phyloP scores from a whole-genome alignment of 495 filamentous ascomycete species.

The Trichoderma erinaceum region DNA sequence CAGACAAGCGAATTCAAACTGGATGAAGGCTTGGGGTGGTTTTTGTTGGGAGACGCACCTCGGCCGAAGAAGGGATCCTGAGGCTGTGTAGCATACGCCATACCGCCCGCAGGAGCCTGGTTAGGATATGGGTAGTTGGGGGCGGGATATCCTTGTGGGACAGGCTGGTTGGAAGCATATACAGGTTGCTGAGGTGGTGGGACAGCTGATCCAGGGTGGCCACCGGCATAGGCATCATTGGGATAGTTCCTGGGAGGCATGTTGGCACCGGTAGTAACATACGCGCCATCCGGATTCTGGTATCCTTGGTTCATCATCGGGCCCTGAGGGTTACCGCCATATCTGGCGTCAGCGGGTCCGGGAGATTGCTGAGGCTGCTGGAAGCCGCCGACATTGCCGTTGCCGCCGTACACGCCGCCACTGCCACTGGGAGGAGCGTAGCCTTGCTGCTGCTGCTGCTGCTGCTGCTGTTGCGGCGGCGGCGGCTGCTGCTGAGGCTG shows the following conservation, averaged over 20 bases:
- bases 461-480: too few species aligned
- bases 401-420: conserved; percentile 22
- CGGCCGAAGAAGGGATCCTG: conserved; percentile 46
- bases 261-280: conserved; percentile 19
- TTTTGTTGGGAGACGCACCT: conserved; percentile 41
- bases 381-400: conserved; percentile 10
- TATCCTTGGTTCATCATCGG: conserved; percentile 15
- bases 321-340: conserved; percentile 17
- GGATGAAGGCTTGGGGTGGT: conserved; percentile 23
- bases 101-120: conserved; percentile 27
- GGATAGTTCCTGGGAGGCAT: conserved; percentile 15
- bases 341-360: conserved; percentile 17
- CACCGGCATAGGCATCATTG: conserved; percentile 6
- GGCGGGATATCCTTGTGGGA: conserved; percentile 21
- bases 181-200: conserved; percentile 20
- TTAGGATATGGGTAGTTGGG: conserved; percentile 29
- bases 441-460: conserved; percentile 15
- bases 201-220: conserved; percentile 4
- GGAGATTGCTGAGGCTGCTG: conserved; percentile 18
- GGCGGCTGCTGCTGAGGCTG: conserved; percentile 15
- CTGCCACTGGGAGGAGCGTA: conserved; percentile 16
- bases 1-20: conserved; percentile 32
- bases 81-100: conserved; percentile 32
- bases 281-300: conserved; percentile 4
- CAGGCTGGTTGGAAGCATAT: conserved; percentile 8